A percentile compares a stretch with the other conserved stretches of the same genome.
Evolutionary conservation across 148 eudicot species (phyloP).

Genomic region (Nyssa sinensis): DNA sequence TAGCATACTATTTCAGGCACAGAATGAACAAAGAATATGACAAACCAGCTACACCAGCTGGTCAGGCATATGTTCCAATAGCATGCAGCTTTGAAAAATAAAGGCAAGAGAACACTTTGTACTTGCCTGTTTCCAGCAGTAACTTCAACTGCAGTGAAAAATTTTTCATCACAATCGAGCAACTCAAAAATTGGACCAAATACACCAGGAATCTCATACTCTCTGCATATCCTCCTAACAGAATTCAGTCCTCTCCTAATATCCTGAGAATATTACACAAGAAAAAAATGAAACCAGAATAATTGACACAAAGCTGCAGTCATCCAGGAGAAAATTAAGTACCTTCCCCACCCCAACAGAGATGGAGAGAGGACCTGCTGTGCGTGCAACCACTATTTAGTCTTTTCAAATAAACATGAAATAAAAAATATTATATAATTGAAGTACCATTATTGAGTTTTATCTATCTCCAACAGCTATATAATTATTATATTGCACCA

Average conservation of each 20-base stretch:
- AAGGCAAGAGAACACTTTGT: neutral
- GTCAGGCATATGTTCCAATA: neutral
- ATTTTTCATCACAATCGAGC: constrained; percentile 88
- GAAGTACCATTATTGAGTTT: neutral
- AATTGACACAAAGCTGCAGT: neutral
- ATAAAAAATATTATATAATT: too few species aligned
- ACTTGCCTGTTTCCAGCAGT: constrained; percentile 96
- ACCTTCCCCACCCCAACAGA: too few species aligned
- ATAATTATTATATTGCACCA: neutral
- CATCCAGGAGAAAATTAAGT: neutral
- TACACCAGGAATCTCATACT: constrained; percentile 56
- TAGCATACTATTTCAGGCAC: neutral
- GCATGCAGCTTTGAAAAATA: neutral
- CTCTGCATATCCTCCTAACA: constrained; percentile 63
- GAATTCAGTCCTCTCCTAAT: constrained; percentile 87
- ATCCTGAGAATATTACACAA: constrained; percentile 54
- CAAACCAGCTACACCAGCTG: neutral
- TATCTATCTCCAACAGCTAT: neutral
- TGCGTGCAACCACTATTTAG: neutral
- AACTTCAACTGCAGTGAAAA: constrained; percentile 98
- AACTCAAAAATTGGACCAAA: constrained; percentile 88
- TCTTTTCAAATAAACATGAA: neutral
- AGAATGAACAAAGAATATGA: constrained; percentile 4
- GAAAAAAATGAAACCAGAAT: constrained; percentile 1
- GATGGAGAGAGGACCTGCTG: too few species aligned